Base-by-base conservation (phyloP, 1,139 yeast species). In the Williopsis jadinii region DNA sequence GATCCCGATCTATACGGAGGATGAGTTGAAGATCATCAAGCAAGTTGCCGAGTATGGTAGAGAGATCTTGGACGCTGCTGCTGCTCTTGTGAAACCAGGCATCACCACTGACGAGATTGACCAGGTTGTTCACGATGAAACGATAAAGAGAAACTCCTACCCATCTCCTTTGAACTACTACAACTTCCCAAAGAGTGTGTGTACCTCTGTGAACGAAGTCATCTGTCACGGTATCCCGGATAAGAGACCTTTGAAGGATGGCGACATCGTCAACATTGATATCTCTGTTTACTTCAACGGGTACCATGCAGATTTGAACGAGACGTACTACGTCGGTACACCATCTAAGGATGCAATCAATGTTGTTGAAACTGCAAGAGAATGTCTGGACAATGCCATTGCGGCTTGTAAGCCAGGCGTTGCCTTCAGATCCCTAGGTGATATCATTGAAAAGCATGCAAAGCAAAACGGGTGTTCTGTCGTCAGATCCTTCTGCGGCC, bases 191-290 rank as follows among this genome's bases (percentile, higher is more conserved):
- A 90, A 88, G 62, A 81, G 95, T 29, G 75, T 87, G 36, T 94
- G 98, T 66, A 87, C 97, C 1, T 87, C 97, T 8, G 80, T 94
- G 34, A 90, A 94, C 62, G 98, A 92, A 67, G 81, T 88, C 45
- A 85, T 92, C 47, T 92, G 99, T 62, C 99, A 92, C 62, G 99
- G 99, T 51, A 85, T 92, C 45, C 98, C 98, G 26, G 98, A 94
- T 62, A 74, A 84, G 65, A 76, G 90, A 42, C 79, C 78, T 33
- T 71, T 94, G 48, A 67, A 86, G 60, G 97, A 92, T 55, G 98
- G 99, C 41, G 99, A 94, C 61, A 92, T 94, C 52, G 73, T 94
- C 50, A 94, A 94, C 61, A 68, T 94, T 51, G 99, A 94, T 61
- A 87, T 94, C 38, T 74, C 96, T 4, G 64, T 94, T 42, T 92